Base-by-base conservation (phyloP, 176 grass and related monocot genomes). In the Carex parvula region DNA sequence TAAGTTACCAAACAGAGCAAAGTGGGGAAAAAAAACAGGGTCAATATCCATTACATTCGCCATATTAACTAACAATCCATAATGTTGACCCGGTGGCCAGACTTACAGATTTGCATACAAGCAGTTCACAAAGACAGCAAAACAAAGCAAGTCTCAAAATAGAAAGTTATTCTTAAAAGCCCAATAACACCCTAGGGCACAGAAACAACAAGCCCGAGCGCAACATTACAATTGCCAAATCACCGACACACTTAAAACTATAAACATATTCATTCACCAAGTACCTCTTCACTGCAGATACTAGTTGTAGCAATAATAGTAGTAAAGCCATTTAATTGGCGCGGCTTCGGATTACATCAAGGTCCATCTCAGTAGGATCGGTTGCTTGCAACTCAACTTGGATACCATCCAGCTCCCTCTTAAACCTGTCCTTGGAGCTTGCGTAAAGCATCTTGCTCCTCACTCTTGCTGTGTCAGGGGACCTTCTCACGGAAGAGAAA, bases 381-480 rank as follows among this genome's bases (percentile, higher is more conserved):
- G 85, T 90, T 17, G 82, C 85, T 78, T 87, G 89, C 85, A 90
- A 66, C 64, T 90, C 85, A 60, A 90, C 85, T 79, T 90, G 89
- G 30, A 90, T 90, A 20, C 85, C 85, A 12, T 90, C 89, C 32
- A 90, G 41, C 46, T 87, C 85, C 30, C 89, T 84, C 89, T 85
- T 90, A 67, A 87, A 90, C 85, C 85, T 84, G 39, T 88, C 82
- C 50, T 88, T 84, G 1, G 87, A 88, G 72, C 82, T 85, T 18
- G 84, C 84, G 11, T 85, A 85, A 79, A 85, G 35, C 82, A 88
- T 88, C 87, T 88, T 84, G 55, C 87, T 84, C 81, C 87, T 80
- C 48, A 90, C 78, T 76, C 86, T 87, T 81, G 85, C 82, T 0
- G 77, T 87, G 66, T 87, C 85, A 54, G 85, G 85, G 1, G 89